These are phyloP conservation scores for Friedmanniomyces endolithicus DNA, from an alignment of 495 filamentous ascomycete species.

Conservation along the genomic window DNA sequence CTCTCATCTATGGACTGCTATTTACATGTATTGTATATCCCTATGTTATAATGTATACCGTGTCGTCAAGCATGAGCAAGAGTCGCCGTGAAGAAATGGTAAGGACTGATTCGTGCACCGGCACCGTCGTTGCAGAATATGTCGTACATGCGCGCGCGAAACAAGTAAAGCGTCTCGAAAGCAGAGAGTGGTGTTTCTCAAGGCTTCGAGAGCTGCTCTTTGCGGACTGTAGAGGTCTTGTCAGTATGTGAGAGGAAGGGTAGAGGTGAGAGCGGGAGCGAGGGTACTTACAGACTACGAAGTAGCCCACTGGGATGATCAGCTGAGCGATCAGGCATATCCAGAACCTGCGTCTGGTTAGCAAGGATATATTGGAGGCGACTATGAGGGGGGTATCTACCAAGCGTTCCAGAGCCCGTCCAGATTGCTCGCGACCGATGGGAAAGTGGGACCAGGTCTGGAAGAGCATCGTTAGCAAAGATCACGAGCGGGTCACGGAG, in stretches of 20 bases:
- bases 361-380: background rate
- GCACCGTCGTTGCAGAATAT: background rate
- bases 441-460: constrained; percentile 48
- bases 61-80: background rate
- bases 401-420: constrained; percentile 42
- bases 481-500: no score
- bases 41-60: background rate
- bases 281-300: constrained; percentile 18
- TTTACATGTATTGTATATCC: background rate
- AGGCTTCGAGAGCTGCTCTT: constrained; percentile 56
- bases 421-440: constrained; percentile 38
- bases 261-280: background rate
- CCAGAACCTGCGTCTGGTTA: constrained; percentile 41
- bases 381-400: background rate
- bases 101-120: background rate
- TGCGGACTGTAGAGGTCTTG: background rate
- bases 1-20: background rate
- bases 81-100: background rate
- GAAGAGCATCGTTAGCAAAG: no score
- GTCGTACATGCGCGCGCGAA: background rate
- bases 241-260: background rate
- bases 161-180: background rate
- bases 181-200: background rate
- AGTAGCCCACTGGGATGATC: constrained; percentile 52
- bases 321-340: constrained; percentile 49